Base-by-base conservation (phyloP, 805 yeast genomes). In the Starmerella bacillaris region DNA sequence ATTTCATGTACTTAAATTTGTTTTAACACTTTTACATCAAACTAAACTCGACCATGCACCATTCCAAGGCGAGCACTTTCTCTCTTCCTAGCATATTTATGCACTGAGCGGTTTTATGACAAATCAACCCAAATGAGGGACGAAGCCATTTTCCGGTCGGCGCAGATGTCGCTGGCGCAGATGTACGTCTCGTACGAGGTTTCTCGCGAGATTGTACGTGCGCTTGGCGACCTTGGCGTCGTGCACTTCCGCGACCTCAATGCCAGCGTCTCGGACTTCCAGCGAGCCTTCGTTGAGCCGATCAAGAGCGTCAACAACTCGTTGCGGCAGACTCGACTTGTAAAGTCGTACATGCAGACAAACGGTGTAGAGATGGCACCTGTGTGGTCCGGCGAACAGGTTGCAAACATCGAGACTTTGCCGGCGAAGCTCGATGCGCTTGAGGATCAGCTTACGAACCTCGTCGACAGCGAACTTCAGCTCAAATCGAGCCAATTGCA, bases 151-250 rank as follows among this genome's bases (percentile, higher is more conserved):
- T 56, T 56, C 53, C 56, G 60, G 65, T 84, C 96, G 38, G 96
- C 96, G 75, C 92, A 79, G 51, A 92, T 89, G 96, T 72, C 92
- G 33, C 68, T 84, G 48, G 78, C 86, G 35, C 94, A 89, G 61
- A 64, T 89, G 47, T 86, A 80, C 56, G 72, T 89, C 40, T 86
- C 96, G 6, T 73, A 79, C 19, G 99, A 89, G 58, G 74, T 78
- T 30, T 71, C 93, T 5, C 65, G 95, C 43, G 92, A 83, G 40
- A 71, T 82, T 26, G 75, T 83, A n/a, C 70, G 80, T 38, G 70
- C 79, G 19, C 61, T 89, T 24, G 99, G 98, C 4, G 82, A 79
- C 45, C 62, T 80, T 53, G 92, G 93, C 18, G 61, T 72, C 40
- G 68, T 89, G 19, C 94, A 92, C 51, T 82, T 89, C 55, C 64